These are phyloP conservation scores for Penicillium daleae DNA, from an alignment of 495 filamentous ascomycete species.

Conservation along the genomic window DNA sequence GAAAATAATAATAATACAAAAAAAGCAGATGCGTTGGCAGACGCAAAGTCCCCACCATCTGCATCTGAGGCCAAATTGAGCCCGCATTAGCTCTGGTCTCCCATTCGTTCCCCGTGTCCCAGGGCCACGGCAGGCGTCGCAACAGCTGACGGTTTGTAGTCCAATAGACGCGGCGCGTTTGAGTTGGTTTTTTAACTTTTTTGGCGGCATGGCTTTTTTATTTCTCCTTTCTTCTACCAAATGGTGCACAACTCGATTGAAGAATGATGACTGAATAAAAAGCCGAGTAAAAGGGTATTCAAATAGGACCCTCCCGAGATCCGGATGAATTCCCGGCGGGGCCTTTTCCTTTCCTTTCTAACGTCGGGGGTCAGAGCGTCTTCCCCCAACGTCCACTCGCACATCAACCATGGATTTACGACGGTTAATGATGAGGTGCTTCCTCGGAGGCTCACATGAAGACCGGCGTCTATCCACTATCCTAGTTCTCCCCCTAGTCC, in stretches of 20 bases:
- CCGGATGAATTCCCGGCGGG: constrained; percentile 1
- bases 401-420: background rate
- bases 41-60: constrained; percentile 14
- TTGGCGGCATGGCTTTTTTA: constrained; percentile 5
- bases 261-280: background rate
- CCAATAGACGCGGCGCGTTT: constrained; percentile 38
- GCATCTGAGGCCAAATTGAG: constrained; percentile 30
- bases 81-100: constrained; percentile 24
- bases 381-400: background rate
- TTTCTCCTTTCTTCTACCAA: background rate
- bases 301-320: constrained; percentile 5
- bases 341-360: background rate
- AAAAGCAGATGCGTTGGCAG: constrained; percentile 28
- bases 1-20: background rate
- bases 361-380: constrained; percentile 4
- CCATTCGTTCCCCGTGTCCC: constrained; percentile 25
- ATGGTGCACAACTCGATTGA: background rate
- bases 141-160: constrained; percentile 32
- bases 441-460: constrained; percentile 14
- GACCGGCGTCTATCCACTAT: background rate
- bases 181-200: constrained; percentile 33
- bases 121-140: constrained; percentile 29
- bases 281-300: too few relatives aligned
- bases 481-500: background rate
- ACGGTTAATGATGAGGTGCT: background rate